Evolutionary conservation across 2,329 filamentous ascomycete species (phyloP).

Genomic region (Aspergillus arachidicola): DNA sequence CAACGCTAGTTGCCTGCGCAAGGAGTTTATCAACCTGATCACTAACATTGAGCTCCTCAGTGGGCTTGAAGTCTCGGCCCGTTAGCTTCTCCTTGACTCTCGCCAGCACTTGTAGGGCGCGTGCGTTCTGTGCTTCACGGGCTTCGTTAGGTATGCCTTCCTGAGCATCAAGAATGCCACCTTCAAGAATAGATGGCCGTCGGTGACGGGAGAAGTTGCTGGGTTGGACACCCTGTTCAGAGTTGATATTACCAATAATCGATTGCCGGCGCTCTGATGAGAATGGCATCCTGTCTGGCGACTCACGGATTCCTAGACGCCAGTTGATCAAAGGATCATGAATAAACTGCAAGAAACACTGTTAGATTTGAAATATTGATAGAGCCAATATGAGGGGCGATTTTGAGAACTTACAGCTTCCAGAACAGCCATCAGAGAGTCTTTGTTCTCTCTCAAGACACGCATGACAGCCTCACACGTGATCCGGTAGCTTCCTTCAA

Average conservation of each 20-base stretch:
- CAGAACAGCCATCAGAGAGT: slow-evolving; percentile 95
- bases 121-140: slow-evolving; percentile 84
- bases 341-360: slow-evolving; percentile 72
- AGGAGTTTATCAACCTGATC: slow-evolving; percentile 94
- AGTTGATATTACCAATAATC: slow-evolving; percentile 55
- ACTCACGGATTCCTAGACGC: slow-evolving; percentile 72
- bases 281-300: slow-evolving; percentile 62
- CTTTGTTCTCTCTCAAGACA: slow-evolving; percentile 93
- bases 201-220: slow-evolving; percentile 68
- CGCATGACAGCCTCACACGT: slow-evolving; percentile 99
- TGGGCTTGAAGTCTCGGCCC: slow-evolving; percentile 84
- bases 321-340: slow-evolving; percentile 98
- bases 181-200: slow-evolving; percentile 70
- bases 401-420: slow-evolving; percentile 75
- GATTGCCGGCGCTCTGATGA: slow-evolving; percentile 63
- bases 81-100: slow-evolving; percentile 95
- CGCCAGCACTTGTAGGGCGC: slow-evolving; percentile 86
- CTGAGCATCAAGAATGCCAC: slow-evolving; percentile 47
- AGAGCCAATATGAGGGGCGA: not conserved
- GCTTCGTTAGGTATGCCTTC: slow-evolving; percentile 47
- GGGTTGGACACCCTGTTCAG: slow-evolving; percentile 57
- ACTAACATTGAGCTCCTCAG: slow-evolving; percentile 80
- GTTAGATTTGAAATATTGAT: slow-evolving; percentile 9
- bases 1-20: slow-evolving; percentile 90
- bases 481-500: slow-evolving; percentile 96